A percentile compares a stretch with the other conserved stretches of the same genome.
These are phyloP conservation scores for Multifurca ochricompacta DNA, from an alignment of 768 basidiomycete genomes.

Conservation along the genomic window DNA sequence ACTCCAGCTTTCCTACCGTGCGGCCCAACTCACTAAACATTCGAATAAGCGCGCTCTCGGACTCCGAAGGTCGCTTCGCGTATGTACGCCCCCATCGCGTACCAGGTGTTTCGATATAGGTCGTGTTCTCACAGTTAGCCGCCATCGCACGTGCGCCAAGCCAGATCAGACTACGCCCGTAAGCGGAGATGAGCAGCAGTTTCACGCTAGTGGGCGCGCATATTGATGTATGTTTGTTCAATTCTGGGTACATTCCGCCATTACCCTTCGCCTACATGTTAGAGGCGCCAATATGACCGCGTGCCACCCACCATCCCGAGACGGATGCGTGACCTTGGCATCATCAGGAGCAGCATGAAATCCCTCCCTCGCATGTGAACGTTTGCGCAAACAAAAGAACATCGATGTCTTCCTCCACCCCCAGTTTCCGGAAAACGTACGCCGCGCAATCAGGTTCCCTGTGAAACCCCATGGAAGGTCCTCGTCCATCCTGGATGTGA, in stretches of 20 bases:
- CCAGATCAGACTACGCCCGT: conserved; percentile 16
- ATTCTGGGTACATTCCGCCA: conserved; percentile 41
- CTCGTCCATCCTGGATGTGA: conserved; percentile 38
- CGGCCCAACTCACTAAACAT: conserved; percentile 46
- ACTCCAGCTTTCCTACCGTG: conserved; percentile 35
- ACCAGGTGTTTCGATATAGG: conserved; percentile 40
- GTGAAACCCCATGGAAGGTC: conserved; percentile 60
- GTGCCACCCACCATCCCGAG: conserved; percentile 46
- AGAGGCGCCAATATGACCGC: conserved; percentile 44
- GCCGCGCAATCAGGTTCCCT: conserved; percentile 47
- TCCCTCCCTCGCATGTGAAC: conserved; percentile 33
- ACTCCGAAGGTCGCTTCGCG: conserved; percentile 23
- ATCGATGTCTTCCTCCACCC: conserved; percentile 59
- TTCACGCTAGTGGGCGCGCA: conserved; percentile 46
- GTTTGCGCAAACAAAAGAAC: conserved; percentile 45
- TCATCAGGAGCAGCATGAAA: conserved; percentile 40
- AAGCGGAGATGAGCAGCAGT: conserved; percentile 28
- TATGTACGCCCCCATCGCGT: conserved; percentile 34
- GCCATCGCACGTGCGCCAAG: conserved; percentile 23
- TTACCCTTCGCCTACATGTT: conserved; percentile 55
- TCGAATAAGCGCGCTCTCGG: conserved; percentile 45
- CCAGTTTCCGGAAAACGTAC: conserved; percentile 53
- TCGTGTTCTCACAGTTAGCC: conserved; percentile 38
- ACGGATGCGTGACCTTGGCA: conserved; percentile 48
- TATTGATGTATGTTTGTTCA: conserved; percentile 38